Evolutionary conservation across 768 basidiomycete species (phyloP).

Genomic region (Lentinula detonsa): DNA sequence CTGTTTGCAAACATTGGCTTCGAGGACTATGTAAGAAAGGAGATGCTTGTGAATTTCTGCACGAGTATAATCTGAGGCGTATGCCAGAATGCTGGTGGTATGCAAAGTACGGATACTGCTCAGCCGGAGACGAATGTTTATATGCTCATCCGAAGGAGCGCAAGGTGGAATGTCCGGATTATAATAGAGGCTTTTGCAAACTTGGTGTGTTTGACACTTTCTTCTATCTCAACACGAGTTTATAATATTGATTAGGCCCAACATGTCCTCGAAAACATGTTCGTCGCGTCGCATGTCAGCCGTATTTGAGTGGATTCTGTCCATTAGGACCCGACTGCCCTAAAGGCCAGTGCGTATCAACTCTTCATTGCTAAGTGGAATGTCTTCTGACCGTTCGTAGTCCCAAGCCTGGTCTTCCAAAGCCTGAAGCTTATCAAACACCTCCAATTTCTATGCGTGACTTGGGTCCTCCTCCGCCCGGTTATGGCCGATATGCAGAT

Average conservation of each 20-base stretch:
- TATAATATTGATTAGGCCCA: conserved; percentile 50
- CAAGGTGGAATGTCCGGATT: conserved; percentile 90
- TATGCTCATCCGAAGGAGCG: conserved; percentile 94
- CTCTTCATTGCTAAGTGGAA: conserved; percentile 4
- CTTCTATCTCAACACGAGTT: conserved; percentile 1
- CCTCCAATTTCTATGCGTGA: conserved; percentile 74
- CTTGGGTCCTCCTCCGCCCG: conserved; percentile 87
- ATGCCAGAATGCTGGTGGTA: conserved; percentile 99
- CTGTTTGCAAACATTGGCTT: conserved; percentile 99
- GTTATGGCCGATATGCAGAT: conserved; percentile 80
- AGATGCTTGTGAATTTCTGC: conserved; percentile 95
- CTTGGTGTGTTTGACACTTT: conserved; percentile 51
- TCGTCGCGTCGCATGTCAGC: conserved; percentile 83
- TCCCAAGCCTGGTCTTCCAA: conserved; percentile 71
- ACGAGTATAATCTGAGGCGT: conserved; percentile 95
- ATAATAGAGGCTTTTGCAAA: conserved; percentile 92
- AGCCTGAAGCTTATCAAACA: conserved; percentile 69
- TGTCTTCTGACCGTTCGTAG: conserved; percentile 28
- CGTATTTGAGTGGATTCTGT: conserved; percentile 91
- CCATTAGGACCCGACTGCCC: conserved; percentile 85
- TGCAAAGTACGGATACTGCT: conserved; percentile 96
- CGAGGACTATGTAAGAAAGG: conserved; percentile 98
- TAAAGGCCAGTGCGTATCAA: conserved; percentile 72
- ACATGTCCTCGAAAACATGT: conserved; percentile 89
- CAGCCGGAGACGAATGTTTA: conserved; percentile 93